Conservation (phyloP, 441 rosid genomes). For the Gossypium gossypioides region DNA sequence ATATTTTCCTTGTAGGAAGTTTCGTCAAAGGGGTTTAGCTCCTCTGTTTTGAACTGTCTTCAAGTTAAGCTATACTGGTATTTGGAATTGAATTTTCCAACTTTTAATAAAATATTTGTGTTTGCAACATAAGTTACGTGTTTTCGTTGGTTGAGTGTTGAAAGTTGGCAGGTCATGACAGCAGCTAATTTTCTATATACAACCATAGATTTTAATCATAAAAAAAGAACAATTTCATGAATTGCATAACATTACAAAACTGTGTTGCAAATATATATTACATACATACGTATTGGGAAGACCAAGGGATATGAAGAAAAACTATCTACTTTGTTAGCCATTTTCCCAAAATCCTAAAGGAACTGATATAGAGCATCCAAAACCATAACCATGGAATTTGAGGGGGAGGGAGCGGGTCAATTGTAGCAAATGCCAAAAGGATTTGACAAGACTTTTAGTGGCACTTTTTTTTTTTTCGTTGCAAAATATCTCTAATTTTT, state of each 20-base stretch:
- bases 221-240: constrained; percentile 5
- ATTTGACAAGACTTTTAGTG: background rate
- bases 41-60: background rate
- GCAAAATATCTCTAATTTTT: background rate
- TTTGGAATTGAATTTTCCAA: background rate
- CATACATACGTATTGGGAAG: constrained; percentile 16
- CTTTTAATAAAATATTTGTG: no score
- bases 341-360: background rate
- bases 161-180: background rate
- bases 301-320: background rate
- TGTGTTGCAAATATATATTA: constrained; percentile 36
- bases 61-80: background rate
- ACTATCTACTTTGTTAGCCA: constrained; percentile 30
- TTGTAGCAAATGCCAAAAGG: background rate
- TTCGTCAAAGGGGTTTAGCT: background rate
- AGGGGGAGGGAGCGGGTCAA: background rate
- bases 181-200: background rate
- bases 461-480: background rate
- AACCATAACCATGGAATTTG: background rate
- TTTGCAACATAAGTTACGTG: background rate
- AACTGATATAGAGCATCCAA: background rate
- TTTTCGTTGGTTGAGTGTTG: background rate
- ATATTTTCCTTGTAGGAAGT: background rate
- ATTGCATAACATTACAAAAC: constrained; percentile 31
- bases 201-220: background rate